These are phyloP conservation scores for Linanthus parryae DNA, from an alignment of 148 eudicot genomes.

Conservation along the genomic window DNA sequence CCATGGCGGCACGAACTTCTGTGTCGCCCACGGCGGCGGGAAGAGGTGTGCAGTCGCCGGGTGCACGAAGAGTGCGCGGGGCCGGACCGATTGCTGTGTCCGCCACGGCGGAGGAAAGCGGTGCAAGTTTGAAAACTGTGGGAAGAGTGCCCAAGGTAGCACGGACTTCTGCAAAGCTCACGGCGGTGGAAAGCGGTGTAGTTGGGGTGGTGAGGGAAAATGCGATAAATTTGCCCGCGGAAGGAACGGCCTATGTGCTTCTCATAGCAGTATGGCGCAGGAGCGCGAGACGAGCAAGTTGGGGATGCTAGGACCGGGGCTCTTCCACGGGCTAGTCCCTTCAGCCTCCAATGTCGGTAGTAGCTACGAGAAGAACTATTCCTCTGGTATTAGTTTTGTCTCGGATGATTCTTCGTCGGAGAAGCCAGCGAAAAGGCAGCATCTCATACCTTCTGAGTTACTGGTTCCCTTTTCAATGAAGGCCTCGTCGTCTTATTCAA, in stretches of 20 bases:
- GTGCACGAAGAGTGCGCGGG: slow-evolving; percentile 92
- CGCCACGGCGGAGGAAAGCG: slow-evolving; percentile 95
- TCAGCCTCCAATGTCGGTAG: slow-evolving; percentile 38
- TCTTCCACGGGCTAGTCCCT: slow-evolving; percentile 76
- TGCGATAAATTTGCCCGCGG: slow-evolving; percentile 96
- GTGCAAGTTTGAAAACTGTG: slow-evolving; percentile 63
- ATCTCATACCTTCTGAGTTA: slow-evolving; percentile 81
- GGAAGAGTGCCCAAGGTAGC: slow-evolving; percentile 95
- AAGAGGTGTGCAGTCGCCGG: slow-evolving; percentile 74
- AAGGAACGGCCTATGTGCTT: slow-evolving; percentile 82
- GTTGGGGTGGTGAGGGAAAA: slow-evolving; percentile 58
- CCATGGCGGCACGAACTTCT: slow-evolving; percentile 85
- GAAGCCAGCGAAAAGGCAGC: slow-evolving; percentile 39
- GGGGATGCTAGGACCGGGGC: slow-evolving; percentile 62
- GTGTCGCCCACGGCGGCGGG: slow-evolving; percentile 98
- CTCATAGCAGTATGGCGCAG: slow-evolving; percentile 62
- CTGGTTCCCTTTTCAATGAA: slow-evolving; percentile 93
- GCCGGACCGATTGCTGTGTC: slow-evolving; percentile 87
- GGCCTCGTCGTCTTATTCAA: slow-evolving; percentile 35
- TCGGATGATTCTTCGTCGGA: slow-evolving; percentile 57
- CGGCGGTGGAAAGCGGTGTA: slow-evolving; percentile 94
- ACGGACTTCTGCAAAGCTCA: slow-evolving; percentile 95
- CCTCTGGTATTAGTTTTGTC: too few species aligned
- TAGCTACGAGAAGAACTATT: too few species aligned
- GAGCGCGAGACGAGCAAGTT: slow-evolving; percentile 41